Conservation (phyloP, 352 stramenopile species). For the Phytophthora idaei region DNA sequence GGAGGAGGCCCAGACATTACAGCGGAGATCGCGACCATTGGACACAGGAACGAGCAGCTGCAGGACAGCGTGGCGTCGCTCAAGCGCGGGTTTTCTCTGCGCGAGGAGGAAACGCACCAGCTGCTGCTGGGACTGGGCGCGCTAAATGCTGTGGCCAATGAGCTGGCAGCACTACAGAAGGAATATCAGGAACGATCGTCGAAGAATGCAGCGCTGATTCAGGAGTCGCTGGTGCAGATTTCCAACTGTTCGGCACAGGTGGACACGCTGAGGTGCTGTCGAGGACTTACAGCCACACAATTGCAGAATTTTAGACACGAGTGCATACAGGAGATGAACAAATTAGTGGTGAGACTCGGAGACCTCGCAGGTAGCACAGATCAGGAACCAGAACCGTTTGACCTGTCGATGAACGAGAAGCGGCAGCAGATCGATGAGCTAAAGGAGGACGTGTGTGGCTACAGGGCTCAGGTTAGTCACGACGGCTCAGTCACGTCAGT, state of each 20-base stretch:
- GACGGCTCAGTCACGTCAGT: neutral
- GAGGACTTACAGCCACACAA: conserved; percentile 42
- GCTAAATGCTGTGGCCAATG: conserved; percentile 46
- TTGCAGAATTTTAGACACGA: conserved; percentile 49
- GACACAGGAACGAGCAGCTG: conserved; percentile 49
- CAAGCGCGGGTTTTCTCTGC: conserved; percentile 43
- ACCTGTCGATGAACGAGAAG: conserved; percentile 23
- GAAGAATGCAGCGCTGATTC: conserved; percentile 53
- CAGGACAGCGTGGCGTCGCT: conserved; percentile 45
- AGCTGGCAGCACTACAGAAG: conserved; percentile 45
- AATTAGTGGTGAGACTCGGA: conserved; percentile 47
- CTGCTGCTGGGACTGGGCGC: conserved; percentile 42
- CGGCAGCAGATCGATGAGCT: conserved; percentile 30
- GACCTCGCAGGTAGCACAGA: conserved; percentile 30
- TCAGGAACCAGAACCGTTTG: conserved; percentile 17
- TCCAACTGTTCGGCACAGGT: conserved; percentile 57
- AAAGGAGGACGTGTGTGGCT: conserved; percentile 31
- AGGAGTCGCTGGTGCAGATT: conserved; percentile 59
- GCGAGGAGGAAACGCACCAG: conserved; percentile 43
- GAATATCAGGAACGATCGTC: conserved; percentile 53
- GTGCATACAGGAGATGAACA: conserved; percentile 55
- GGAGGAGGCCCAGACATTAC: conserved; percentile 11
- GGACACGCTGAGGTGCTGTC: conserved; percentile 43
- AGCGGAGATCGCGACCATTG: conserved; percentile 35
- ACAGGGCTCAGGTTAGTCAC: conserved; percentile 22